These are phyloP conservation scores for Colletotrichum tofieldiae DNA, from an alignment of 2,329 filamentous ascomycete genomes.

Conservation along the genomic window DNA sequence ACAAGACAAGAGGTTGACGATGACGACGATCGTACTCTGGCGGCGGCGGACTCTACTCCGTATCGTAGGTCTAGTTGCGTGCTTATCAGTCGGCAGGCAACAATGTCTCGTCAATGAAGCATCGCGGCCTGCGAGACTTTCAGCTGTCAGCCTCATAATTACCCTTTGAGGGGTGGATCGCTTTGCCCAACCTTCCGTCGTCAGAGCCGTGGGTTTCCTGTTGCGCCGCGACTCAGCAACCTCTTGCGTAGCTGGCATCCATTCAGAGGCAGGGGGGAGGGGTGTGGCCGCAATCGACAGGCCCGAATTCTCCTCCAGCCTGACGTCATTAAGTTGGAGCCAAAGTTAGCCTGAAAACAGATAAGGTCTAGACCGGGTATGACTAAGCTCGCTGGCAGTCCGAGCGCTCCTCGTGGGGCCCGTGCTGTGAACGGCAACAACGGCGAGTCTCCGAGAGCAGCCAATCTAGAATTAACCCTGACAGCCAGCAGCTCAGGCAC, in stretches of 20 bases:
- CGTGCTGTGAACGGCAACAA: background rate
- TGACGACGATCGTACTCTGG: background rate
- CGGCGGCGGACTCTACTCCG: constrained; percentile 31
- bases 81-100: background rate
- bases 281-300: background rate
- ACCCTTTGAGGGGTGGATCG: background rate
- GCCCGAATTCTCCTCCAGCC: constrained; percentile 12
- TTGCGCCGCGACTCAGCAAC: constrained; percentile 1
- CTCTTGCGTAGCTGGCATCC: background rate
- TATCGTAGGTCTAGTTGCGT: background rate
- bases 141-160: background rate
- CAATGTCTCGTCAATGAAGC: background rate
- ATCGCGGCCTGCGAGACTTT: background rate
- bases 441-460: background rate
- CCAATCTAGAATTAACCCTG: background rate
- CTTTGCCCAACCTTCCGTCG: background rate
- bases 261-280: background rate
- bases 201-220: background rate
- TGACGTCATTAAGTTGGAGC: constrained; percentile 27
- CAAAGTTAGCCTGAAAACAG: background rate
- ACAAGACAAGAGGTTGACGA: too few relatives aligned
- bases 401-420: background rate
- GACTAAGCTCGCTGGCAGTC: constrained; percentile 4
- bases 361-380: background rate
- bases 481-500: background rate